phyloP scores from a whole-genome alignment of 139 green algal species.

The Picochlorum sp. region DNA sequence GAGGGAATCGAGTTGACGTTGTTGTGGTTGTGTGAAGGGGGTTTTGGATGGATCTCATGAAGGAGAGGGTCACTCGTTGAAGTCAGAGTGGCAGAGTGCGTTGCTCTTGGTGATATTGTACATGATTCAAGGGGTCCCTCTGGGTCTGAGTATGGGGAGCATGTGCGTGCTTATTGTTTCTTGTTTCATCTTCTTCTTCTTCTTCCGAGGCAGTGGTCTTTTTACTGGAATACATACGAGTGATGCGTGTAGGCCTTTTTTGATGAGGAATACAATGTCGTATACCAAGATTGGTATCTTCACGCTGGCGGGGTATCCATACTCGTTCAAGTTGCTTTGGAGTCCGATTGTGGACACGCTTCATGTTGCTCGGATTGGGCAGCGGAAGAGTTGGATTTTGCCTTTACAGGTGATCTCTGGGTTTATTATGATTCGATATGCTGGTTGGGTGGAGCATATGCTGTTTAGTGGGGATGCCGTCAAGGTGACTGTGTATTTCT shows the following conservation, averaged over 20 bases:
- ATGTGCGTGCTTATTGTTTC: constrained; percentile 46
- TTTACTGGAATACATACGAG: neutral
- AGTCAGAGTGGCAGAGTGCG: constrained; percentile 48
- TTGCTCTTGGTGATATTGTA: constrained; percentile 77
- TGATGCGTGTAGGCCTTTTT: constrained; percentile 58
- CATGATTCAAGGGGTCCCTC: constrained; percentile 77
- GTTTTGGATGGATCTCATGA: neutral
- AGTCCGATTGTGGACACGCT: constrained; percentile 80
- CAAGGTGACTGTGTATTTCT: constrained; percentile 70
- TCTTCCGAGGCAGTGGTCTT: neutral
- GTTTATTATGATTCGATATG: constrained; percentile 31
- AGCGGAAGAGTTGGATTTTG: constrained; percentile 81
- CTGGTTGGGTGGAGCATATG: constrained; percentile 23
- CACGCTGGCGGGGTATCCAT: constrained; percentile 75
- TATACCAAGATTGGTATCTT: constrained; percentile 84
- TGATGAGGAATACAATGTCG: constrained; percentile 66
- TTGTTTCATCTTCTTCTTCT: no score
- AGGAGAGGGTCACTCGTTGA: neutral
- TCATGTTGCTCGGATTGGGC: constrained; percentile 50
- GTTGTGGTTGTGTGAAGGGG: no score
- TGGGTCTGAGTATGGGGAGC: constrained; percentile 74
- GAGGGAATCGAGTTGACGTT: no score
- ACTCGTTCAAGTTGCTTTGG: constrained; percentile 92
- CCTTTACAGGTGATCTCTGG: constrained; percentile 44
- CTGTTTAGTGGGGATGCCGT: constrained; percentile 48